These are phyloP conservation scores for Neurospora sp. DNA, from an alignment of 495 filamentous ascomycete species.

Conservation along the genomic window DNA sequence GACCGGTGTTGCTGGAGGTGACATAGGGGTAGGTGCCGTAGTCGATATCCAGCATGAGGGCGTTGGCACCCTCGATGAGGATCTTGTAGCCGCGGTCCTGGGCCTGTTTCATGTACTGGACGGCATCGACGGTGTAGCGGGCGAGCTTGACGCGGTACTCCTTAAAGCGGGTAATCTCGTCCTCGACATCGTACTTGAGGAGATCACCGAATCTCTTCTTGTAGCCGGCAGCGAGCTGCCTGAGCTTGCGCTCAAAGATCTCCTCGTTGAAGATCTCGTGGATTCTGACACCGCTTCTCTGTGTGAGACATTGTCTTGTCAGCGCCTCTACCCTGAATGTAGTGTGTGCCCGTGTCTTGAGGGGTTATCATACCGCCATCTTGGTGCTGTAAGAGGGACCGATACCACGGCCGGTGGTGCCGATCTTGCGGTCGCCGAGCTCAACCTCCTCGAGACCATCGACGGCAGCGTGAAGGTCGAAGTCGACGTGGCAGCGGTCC, in stretches of 20 bases:
- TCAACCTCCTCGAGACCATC: slow-evolving; percentile 75
- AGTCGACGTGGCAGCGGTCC: slow-evolving; percentile 73
- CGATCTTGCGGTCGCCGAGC: slow-evolving; percentile 49
- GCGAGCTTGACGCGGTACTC: slow-evolving; percentile 58
- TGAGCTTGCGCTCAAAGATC: slow-evolving; percentile 61
- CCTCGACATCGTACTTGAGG: slow-evolving; percentile 65
- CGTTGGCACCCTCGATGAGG: slow-evolving; percentile 82
- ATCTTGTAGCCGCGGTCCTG: slow-evolving; percentile 53
- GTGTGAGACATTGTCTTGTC: neutral
- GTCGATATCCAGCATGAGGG: slow-evolving; percentile 47
- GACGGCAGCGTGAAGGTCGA: slow-evolving; percentile 73
- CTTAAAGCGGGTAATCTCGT: slow-evolving; percentile 57
- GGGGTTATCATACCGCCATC: slow-evolving; percentile 36
- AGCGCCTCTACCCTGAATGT: neutral
- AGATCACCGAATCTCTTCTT: slow-evolving; percentile 67
- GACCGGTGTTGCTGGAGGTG: slow-evolving; percentile 65
- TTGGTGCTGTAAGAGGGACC: slow-evolving; percentile 79
- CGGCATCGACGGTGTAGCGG: slow-evolving; percentile 59
- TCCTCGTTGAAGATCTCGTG: slow-evolving; percentile 63
- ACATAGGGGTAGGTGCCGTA: slow-evolving; percentile 75
- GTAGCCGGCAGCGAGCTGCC: slow-evolving; percentile 54
- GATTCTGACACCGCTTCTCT: slow-evolving; percentile 60
- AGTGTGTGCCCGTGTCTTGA: too few species aligned
- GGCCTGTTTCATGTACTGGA: slow-evolving; percentile 46
- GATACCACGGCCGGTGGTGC: slow-evolving; percentile 55